Conservation (phyloP, 202 grass and related monocot species). For the Hordeum pubiflorum region DNA sequence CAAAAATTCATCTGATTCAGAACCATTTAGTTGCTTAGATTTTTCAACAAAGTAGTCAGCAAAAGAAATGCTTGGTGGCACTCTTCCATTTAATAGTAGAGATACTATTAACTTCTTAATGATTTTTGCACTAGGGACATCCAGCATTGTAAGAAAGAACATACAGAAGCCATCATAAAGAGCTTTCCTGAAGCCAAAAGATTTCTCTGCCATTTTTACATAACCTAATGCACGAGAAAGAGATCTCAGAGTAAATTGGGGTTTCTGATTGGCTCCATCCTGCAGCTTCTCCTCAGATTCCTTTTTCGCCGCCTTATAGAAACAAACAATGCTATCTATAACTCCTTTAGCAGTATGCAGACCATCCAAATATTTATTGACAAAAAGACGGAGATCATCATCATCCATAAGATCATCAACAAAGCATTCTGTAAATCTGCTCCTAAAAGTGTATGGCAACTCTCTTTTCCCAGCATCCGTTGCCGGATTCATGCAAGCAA, state of each 20-base stretch:
- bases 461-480: slow-evolving; percentile 93
- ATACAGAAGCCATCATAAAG: slow-evolving; percentile 97
- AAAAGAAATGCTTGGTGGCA: slow-evolving; percentile 52
- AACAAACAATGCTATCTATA: slow-evolving; percentile 55
- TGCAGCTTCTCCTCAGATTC: slow-evolving; percentile 78
- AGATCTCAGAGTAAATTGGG: slow-evolving; percentile 92
- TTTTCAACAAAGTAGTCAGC: slow-evolving; percentile 47
- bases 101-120: slow-evolving; percentile 62
- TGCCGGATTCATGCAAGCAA: slow-evolving; percentile 98
- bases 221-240: slow-evolving; percentile 77
- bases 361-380: slow-evolving; percentile 75
- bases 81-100: slow-evolving; percentile 44
- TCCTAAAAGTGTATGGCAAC: slow-evolving; percentile 75
- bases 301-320: slow-evolving; percentile 81
- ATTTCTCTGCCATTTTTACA: slow-evolving; percentile 49
- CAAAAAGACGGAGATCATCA: slow-evolving; percentile 75
- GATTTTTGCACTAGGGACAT: slow-evolving; percentile 70
- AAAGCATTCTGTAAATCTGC: slow-evolving; percentile 90
- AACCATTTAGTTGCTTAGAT: slow-evolving; percentile 18
- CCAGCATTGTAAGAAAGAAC: slow-evolving; percentile 95
- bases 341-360: slow-evolving; percentile 35
- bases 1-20: slow-evolving; percentile 38
- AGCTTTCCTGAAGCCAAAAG: slow-evolving; percentile 70
- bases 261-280: slow-evolving; percentile 92
- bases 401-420: slow-evolving; percentile 92